Evolutionary conservation across 2,329 filamentous ascomycete species (phyloP).

Genomic region (Tetracladium maxilliforme): DNA sequence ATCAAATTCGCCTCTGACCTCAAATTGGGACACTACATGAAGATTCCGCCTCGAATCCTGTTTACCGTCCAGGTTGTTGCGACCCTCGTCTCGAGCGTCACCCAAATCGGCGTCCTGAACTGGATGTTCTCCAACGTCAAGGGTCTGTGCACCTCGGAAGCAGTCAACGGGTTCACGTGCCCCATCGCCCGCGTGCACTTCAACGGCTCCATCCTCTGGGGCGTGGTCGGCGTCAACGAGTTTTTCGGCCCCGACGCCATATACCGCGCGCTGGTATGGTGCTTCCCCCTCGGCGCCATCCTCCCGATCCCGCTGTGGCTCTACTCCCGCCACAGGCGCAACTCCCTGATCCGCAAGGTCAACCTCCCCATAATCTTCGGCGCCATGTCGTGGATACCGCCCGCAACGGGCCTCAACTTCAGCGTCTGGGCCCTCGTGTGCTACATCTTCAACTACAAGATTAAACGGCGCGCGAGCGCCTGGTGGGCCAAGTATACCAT

Average conservation of each 20-base stretch:
- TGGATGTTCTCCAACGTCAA: slow-evolving; percentile 77
- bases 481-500: slow-evolving; percentile 93
- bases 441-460: slow-evolving; percentile 68
- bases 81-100: slow-evolving; percentile 62
- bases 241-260: slow-evolving; percentile 68
- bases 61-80: slow-evolving; percentile 68
- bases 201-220: slow-evolving; percentile 82
- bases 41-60: slow-evolving; percentile 65
- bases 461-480: slow-evolving; percentile 51
- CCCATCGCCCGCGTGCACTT: slow-evolving; percentile 81
- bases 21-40: slow-evolving; percentile 82
- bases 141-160: slow-evolving; percentile 61
- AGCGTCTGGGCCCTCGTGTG: slow-evolving; percentile 77
- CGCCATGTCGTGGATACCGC: slow-evolving; percentile 73
- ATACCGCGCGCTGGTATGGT: slow-evolving; percentile 67
- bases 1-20: slow-evolving; percentile 81
- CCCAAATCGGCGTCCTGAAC: slow-evolving; percentile 73
- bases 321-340: slow-evolving; percentile 42
- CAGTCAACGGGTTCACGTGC: slow-evolving; percentile 80
- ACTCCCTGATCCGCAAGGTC: slow-evolving; percentile 57
- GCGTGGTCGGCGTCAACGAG: slow-evolving; percentile 66
- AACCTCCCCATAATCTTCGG: slow-evolving; percentile 77
- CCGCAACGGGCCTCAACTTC: slow-evolving; percentile 76
- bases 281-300: slow-evolving; percentile 63
- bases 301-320: slow-evolving; percentile 64